Evolutionary conservation across 2,329 filamentous ascomycete genomes (phyloP), one percentile per base, ranked within the genome.

Genomic region (Alternaria arborescens): DNA sequence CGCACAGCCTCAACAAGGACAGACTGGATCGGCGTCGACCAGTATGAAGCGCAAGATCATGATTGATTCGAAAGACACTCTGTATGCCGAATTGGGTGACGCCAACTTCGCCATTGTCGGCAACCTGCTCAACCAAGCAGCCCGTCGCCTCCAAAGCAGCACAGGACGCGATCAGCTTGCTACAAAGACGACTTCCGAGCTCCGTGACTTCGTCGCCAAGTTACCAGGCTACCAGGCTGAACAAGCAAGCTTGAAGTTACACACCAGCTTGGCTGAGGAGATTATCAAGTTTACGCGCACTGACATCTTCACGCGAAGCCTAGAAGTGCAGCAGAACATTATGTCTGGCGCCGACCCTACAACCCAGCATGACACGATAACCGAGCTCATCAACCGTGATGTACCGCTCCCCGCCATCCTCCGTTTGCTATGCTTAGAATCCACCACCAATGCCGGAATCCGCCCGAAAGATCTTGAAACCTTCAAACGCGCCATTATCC

Each of bases 31-130:
- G 40, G 73, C 66, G 58, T 78, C 68, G 46, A 78, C 79, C 77
- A 89, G 81, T n/a, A 83, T 88, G 73, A 97, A 97, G 77, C 88
- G 93, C 55, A 97, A 96, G 71, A 90, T 99, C 46, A 87, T 91
- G 71, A 86, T 99, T 1, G 94, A 98, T 76, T 91, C 91, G 3
- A 92, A 90, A 14, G 96, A 99, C 76, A 91, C 92, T 66, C 84
- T 99, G 11, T 99, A 94, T 75, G 89, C 89, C 48, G 91, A 96
- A 68, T 84, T 99, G 4, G 89, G 94, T 57, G 92, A 98, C 76
- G 89, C 92, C 41, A 99, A 99, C 76, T 99, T 98, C 77, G 94
- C 94, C 36, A 93, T 97, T 55, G 93, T 99, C 40, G 95, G 95
- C 14, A 89, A 88, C 53, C 82, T 96, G 8, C 84, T 99, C 62